Evolutionary conservation across 768 basidiomycete genomes (phyloP).

Genomic region (Agrocybe praecox): DNA sequence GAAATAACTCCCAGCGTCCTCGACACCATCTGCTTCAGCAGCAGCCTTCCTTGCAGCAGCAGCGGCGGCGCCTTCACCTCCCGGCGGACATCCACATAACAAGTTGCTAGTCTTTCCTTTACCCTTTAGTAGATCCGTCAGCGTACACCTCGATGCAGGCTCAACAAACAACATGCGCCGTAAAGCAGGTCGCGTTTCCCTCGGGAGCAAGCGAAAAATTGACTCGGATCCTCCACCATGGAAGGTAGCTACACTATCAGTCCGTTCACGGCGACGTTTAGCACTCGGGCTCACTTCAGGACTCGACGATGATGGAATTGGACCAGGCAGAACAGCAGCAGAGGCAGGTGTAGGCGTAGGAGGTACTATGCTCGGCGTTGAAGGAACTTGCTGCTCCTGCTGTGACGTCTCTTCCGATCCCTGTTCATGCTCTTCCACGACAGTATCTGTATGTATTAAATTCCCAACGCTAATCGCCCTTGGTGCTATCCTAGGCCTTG

Average conservation of each 20-base stretch:
- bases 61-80: conserved; percentile 9
- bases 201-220: conserved; percentile 93
- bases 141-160: conserved; percentile 85
- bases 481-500: background rate
- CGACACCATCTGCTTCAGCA: background rate
- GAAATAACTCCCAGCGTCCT: background rate
- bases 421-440: no score
- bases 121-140: conserved; percentile 89
- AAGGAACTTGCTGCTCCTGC: background rate
- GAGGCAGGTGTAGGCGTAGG: conserved; percentile 16
- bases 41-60: background rate
- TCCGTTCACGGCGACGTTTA: conserved; percentile 38
- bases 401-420: background rate
- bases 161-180: conserved; percentile 95
- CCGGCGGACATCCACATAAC: conserved; percentile 74
- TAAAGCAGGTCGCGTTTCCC: conserved; percentile 87
- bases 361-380: conserved; percentile 13
- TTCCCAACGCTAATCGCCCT: background rate
- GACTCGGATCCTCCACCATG: conserved; percentile 83
- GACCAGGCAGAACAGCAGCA: conserved; percentile 9
- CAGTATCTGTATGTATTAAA: background rate
- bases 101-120: conserved; percentile 73
- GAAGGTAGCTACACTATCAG: conserved; percentile 64
- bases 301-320: conserved; percentile 10
- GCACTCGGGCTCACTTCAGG: conserved; percentile 15